Evolutionary conservation across 352 stramenopile species (phyloP), one percentile per base, ranked within the genome.

Genomic region (Globisporangium carolinianum): DNA sequence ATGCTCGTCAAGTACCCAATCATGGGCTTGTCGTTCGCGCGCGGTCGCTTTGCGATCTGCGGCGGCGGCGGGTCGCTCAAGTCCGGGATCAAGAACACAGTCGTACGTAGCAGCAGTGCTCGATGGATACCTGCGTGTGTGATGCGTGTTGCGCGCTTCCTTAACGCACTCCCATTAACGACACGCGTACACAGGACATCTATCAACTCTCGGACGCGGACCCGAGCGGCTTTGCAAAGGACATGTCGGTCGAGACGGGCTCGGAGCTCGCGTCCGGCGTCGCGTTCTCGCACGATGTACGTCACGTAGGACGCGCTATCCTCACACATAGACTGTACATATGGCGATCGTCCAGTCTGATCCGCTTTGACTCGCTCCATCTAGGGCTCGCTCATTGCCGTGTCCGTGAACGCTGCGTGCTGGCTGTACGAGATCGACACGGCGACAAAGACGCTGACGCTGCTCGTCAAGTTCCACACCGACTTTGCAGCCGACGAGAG

Each of bases 1-100:
- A 94, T 94, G 81, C 69, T 81, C 51, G 83, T 92, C 65, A 89
- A 86, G 64, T 94, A 91, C 62, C 83, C 83, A 36, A 89, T 94
- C 64, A 86, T 94, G 71, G 83, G 83, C 55, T 71, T 94, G 1
- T 89, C 79, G 41, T 86, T 89, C 62, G 78, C 75, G 59, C 79
- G 68, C 55, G 69, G 79, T 11, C 73, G 76, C 60, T 86, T 92
- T 35, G 84, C 83, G 12, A 91, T 94, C 65, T 92, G 84, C 63
- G 84, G 84, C 36, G 84, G 84, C 51, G 84, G 84, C 55, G 84
- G 84, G 17, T 92, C 80, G 32, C 75, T 91, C 53, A 90, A 84
- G 67, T 91, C 82, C 10, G 84, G 84, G 57, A 91, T 94, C 60
- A 86, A 87, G 47, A 94, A 94, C 71, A 94, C 80, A 4, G 79